Percentiles rank a stretch among this genome's conserved stretches.
phyloP scores from a whole-genome alignment of 495 filamentous ascomycete genomes.

The Penicillium samsonianum region DNA sequence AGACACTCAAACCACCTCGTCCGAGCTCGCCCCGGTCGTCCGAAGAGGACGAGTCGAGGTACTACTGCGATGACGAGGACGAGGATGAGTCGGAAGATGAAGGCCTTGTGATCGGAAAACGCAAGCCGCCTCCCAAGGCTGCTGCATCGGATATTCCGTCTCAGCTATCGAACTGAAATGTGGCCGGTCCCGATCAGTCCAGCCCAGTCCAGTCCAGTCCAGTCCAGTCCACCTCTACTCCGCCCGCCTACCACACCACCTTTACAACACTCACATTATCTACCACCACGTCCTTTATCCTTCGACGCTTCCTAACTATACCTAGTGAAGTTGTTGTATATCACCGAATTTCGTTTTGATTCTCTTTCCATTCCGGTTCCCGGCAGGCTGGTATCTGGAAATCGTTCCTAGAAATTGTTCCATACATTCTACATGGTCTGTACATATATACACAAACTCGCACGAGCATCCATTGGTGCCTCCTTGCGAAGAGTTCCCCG shows the following conservation, averaged over 20 bases:
- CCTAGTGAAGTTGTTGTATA: slow-evolving; percentile 28
- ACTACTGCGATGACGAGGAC: slow-evolving; percentile 50
- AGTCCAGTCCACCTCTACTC: neutral
- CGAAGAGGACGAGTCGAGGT: slow-evolving; percentile 46
- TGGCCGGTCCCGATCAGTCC: slow-evolving; percentile 12
- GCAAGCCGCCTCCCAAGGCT: slow-evolving; percentile 34
- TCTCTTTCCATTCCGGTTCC: slow-evolving; percentile 6
- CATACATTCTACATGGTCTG: slow-evolving; percentile 32
- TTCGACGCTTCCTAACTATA: slow-evolving; percentile 22
- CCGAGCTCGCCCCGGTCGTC: slow-evolving; percentile 24
- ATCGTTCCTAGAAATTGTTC: slow-evolving; percentile 28
- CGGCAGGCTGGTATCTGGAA: slow-evolving; percentile 17
- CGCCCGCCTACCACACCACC: neutral
- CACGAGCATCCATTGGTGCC: neutral
- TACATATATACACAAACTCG: slow-evolving; percentile 31
- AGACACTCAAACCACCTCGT: slow-evolving; percentile 44
- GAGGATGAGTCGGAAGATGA: slow-evolving; percentile 55
- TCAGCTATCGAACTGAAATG: slow-evolving; percentile 9
- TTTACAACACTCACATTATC: neutral
- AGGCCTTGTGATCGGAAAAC: slow-evolving; percentile 47
- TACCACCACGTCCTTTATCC: neutral
- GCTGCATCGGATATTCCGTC: slow-evolving; percentile 10
- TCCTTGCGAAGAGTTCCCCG: neutral
- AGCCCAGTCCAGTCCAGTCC: neutral
- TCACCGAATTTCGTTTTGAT: slow-evolving; percentile 17